Evolutionary conservation across 140 eudicot genomes (phyloP), one percentile per base, ranked within the genome.

Genomic region (Ambrosia hybrid): DNA sequence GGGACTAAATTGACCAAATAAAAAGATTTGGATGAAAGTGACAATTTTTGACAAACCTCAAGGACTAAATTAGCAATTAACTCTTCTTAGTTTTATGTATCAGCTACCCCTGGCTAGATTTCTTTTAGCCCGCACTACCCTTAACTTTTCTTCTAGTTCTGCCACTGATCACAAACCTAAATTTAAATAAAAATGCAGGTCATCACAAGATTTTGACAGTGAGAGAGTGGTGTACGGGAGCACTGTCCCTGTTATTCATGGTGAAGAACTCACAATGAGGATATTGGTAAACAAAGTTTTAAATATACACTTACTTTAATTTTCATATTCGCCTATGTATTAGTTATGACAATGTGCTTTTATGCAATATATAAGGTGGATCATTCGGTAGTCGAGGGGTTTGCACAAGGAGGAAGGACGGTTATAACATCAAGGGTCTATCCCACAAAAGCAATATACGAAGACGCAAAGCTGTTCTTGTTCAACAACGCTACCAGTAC

Each of bases 311-410:
- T 16, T 9, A 21, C 1, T 21, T 21, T 0, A 3, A 4, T 15
- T 5, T 14, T 36, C 39, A 6, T 48, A 10, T 48, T 48, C 4
- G 53, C 53, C 53, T 48, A 48, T 48, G 53, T 8, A 48, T 48
- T 41, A 6, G 8, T 2, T 48, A 48, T 48, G 53, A 48, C 9
- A 48, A 48, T 48, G n/a, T 48, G 53, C 9, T 9, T 48, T 8
- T 9, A 6, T 46, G n/a, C 9, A 52, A 48, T 48, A 48, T 11
- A 48, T 48, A 48, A 86, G 88, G 91, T 83, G 69, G 91, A 86
- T 78, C 91, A 86, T 81, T 86, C 91, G 0, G 79, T 86, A 9
- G 69, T 86, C 63, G 91, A 86, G 72, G 84, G 83, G 36, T 86
- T 83, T 21, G 26, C 26, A 21, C 26, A 21, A 21, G 26, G 26